Percentiles rank a stretch among this genome's conserved stretches.
Conservation (phyloP, 1,284 basidiomycete species). For the Naganishia liquefaciens region DNA sequence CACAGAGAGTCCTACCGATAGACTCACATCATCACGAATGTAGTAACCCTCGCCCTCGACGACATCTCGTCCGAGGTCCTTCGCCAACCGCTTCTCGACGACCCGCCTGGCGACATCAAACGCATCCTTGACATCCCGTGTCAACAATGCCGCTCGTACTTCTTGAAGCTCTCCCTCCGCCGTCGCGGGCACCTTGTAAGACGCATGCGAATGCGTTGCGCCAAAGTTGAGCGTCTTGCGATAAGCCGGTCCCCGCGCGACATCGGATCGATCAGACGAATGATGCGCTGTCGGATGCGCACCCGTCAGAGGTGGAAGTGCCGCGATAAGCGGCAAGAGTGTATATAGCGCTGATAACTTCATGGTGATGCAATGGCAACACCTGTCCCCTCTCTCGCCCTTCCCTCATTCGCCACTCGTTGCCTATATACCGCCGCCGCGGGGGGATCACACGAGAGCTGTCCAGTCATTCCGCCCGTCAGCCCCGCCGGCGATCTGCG, state of each 20-base stretch:
- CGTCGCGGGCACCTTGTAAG: conserved; percentile 56
- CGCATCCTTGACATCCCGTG: conserved; percentile 47
- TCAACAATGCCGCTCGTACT: conserved; percentile 1
- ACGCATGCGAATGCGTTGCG: conserved; percentile 69
- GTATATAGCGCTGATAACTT: conserved; percentile 34
- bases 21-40: conserved; percentile 54
- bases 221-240: conserved; percentile 61
- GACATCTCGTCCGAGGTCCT: conserved; percentile 35
- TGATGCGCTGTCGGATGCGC: conserved; percentile 35
- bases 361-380: conserved; percentile 2
- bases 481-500: conserved; percentile 12
- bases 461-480: neutral
- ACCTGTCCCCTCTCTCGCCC: too few relatives aligned
- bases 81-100: conserved; percentile 53
- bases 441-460: conserved; percentile 1
- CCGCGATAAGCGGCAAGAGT: conserved; percentile 50
- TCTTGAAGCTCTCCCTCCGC: conserved; percentile 1
- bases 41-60: conserved; percentile 46
- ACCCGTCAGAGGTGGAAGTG: conserved; percentile 36
- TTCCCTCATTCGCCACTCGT: neutral
- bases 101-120: conserved; percentile 65
- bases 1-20: neutral
- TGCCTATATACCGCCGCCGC: conserved; percentile 9
- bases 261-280: neutral
- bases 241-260: conserved; percentile 40